Base-by-base conservation (phyloP, 768 basidiomycete species). In the Russula dissimulans region DNA sequence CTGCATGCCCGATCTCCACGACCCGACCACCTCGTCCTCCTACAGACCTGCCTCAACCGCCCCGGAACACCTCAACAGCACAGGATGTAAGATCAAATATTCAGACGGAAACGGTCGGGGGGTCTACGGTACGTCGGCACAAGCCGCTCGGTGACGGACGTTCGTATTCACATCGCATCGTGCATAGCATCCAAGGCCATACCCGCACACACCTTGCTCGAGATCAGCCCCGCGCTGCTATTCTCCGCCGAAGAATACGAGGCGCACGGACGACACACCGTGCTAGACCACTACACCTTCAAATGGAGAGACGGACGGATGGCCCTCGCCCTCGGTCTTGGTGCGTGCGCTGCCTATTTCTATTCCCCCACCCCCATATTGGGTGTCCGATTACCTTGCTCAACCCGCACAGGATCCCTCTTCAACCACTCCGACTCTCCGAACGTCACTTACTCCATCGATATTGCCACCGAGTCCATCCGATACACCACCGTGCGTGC, bases 161-260 rank as follows among this genome's bases (percentile, higher is more conserved):
- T 26, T 26, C 22, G 22, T 26, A 26, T 26, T 26, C 22, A 26
- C 22, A 26, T 26, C 22, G 22, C 22, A 26, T 17, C 9, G 4
- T 18, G 17, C 36, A 15, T 46, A 83, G 82, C 89, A 22, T 75
- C 79, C 8, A 73, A 73, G 17, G 64, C 66, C 36, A 84, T 93
- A 61, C 77, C 84, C 18, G 72, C 78, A 11, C 77, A 81, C 12
- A 86, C 86, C 0, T 65, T 87, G n/a, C 69, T 97, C 61, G 95
- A 97, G 71, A 81, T 85, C 65, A 88, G 87, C 63, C 94, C 95
- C 2, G 89, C 91, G 18, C 74, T 95, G n/a, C 74, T 95, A 11
- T 82, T 95, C 67, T 70, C 75, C 5, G 77, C 79, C 57, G 76
- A 81, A 29, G 91, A 94, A 72, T 94, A 92, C 66, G 76, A 80